These are phyloP conservation scores for Exophiala sp. DNA, from an alignment of 2,329 filamentous ascomycete species.

Conservation along the genomic window DNA sequence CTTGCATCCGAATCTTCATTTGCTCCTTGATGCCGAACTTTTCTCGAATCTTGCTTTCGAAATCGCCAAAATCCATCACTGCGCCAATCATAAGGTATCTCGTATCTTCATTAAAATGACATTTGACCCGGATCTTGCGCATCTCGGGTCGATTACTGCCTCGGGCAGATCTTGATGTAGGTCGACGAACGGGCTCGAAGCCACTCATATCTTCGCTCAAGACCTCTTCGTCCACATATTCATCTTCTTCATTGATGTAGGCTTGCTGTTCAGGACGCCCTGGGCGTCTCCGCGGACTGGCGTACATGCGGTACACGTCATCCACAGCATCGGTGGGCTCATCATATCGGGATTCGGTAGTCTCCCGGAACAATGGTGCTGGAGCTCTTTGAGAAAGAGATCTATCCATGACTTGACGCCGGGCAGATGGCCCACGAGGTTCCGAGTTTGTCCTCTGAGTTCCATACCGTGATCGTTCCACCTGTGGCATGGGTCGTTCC, in stretches of 20 bases:
- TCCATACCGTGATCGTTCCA: conserved; percentile 35
- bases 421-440: conserved; percentile 39
- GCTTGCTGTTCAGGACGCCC: conserved; percentile 43
- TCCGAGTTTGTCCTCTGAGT: conserved; percentile 49
- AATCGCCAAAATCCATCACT: conserved; percentile 65
- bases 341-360: conserved; percentile 31
- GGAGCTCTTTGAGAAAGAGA: conserved; percentile 26
- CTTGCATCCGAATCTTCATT: conserved; percentile 81
- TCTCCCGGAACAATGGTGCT: conserved; percentile 32
- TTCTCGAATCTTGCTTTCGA: conserved; percentile 71
- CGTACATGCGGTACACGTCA: conserved; percentile 38
- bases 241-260: conserved; percentile 62
- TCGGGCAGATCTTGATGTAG: conserved; percentile 13
- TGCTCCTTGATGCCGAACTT: conserved; percentile 68
- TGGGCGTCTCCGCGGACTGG: conserved; percentile 21
- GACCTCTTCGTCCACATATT: conserved; percentile 73
- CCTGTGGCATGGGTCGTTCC: conserved; percentile 27
- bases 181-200: conserved; percentile 21
- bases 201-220: conserved; percentile 21
- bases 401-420: conserved; percentile 31
- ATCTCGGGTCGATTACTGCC: conserved; percentile 52
- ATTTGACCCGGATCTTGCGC: conserved; percentile 80
- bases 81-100: conserved; percentile 75
- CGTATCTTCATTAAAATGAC: conserved; percentile 77
- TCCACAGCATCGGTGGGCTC: conserved; percentile 38